These are phyloP conservation scores for Uronychia binucleata DNA, from an alignment of 73 alveolate genomes.

Conservation along the genomic window DNA sequence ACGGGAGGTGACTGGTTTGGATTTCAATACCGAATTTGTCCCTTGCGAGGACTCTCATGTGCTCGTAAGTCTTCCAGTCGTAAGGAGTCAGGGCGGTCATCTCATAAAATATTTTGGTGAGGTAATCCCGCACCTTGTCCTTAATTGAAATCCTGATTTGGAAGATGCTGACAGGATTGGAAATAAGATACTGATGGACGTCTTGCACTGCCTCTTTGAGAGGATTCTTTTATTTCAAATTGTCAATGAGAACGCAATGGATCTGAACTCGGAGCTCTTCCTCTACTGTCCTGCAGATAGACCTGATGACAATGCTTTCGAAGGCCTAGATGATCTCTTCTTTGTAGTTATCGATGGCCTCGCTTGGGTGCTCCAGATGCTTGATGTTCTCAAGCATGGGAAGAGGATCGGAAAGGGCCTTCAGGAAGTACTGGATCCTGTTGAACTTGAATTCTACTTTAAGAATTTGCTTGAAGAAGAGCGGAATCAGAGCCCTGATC, in stretches of 20 bases:
- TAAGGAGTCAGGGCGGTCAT: conserved; percentile 95
- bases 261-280: conserved; percentile 94
- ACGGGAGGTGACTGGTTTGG: conserved; percentile 90
- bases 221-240: conserved; percentile 89
- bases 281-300: conserved; percentile 90
- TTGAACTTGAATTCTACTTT: conserved; percentile 62
- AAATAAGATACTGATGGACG: conserved; percentile 79
- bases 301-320: conserved; percentile 71
- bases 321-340: conserved; percentile 78
- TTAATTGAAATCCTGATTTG: conserved; percentile 88
- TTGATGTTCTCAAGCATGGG: conserved; percentile 57
- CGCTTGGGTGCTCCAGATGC: conserved; percentile 78
- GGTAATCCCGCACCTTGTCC: conserved; percentile 87
- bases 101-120: conserved; percentile 94
- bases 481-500: conserved; percentile 77
- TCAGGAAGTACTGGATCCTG: conserved; percentile 68
- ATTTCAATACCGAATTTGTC: conserved; percentile 88
- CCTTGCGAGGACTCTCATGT: conserved; percentile 95
- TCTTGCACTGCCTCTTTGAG: conserved; percentile 77
- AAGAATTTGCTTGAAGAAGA: conserved; percentile 61
- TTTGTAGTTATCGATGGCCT: conserved; percentile 85
- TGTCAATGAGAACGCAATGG: conserved; percentile 86
- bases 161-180: conserved; percentile 85
- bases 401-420: conserved; percentile 83
- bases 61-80: conserved; percentile 98